Evolutionary conservation across 2,329 filamentous ascomycete species (phyloP).

Genomic region (Neonectria punicea): DNA sequence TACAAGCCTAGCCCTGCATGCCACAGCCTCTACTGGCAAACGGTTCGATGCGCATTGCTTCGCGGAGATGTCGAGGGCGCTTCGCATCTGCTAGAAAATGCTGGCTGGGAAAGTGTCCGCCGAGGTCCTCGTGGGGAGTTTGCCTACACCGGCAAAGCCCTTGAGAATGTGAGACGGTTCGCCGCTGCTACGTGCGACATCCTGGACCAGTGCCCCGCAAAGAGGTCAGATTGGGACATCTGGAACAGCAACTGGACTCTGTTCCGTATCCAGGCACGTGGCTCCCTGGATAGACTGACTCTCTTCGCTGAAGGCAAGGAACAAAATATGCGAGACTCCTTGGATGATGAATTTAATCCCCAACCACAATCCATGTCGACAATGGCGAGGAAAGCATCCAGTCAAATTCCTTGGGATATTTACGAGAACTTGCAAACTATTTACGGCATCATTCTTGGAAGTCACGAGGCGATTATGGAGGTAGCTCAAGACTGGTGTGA

Average conservation of each 20-base stretch:
- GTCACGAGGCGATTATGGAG: conserved; percentile 78
- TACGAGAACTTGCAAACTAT: conserved; percentile 86
- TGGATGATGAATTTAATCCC: conserved; percentile 49
- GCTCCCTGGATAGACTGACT: conserved; percentile 76
- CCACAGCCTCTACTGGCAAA: conserved; percentile 86
- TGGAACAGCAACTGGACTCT: conserved; percentile 83
- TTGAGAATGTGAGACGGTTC: conserved; percentile 82
- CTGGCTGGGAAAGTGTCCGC: conserved; percentile 81
- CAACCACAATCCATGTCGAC: conserved; percentile 68
- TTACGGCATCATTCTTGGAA: conserved; percentile 84
- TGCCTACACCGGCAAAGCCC: conserved; percentile 78
- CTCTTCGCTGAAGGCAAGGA: conserved; percentile 82
- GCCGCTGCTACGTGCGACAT: conserved; percentile 74
- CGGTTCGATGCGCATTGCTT: conserved; percentile 77
- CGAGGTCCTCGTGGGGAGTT: conserved; percentile 72
- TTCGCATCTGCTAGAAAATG: conserved; percentile 74
- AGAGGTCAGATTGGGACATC: conserved; percentile 82
- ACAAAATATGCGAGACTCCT: conserved; percentile 49
- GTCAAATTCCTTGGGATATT: conserved; percentile 87
- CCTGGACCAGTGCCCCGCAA: conserved; percentile 78
- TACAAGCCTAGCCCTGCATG: conserved; percentile 78
- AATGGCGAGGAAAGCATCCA: conserved; percentile 80
- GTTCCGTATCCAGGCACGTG: conserved; percentile 80
- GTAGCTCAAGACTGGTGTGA: conserved; percentile 92
- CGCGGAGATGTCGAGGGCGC: conserved; percentile 78